Base-by-base conservation (phyloP, 352 stramenopile species). In the Blastocystis hominis region DNA sequence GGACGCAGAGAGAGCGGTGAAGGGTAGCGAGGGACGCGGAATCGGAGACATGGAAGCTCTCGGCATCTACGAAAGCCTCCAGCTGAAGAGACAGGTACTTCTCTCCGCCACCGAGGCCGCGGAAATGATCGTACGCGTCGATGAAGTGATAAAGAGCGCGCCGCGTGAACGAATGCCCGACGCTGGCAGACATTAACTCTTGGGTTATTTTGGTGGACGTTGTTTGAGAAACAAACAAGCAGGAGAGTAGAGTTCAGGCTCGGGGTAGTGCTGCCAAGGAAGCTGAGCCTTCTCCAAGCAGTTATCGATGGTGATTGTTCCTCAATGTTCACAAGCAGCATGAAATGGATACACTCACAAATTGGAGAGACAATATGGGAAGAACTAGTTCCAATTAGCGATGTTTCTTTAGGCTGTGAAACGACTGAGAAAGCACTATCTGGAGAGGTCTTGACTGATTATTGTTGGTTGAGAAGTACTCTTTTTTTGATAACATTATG, bases 101-200 rank as follows among this genome's bases (percentile, higher is more conserved):
- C 93, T 98, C 47, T 98, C 94, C 89, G 97, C 97, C 0, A 94
- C 95, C 6, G 97, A 99, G 91, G 97, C 97, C 2, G 96, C 96
- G 3, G 96, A 99, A 90, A 99, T 98, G 95, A 98, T 99, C 91
- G 91, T 99, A 86, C 92, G 97, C 89, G 96, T 99, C 86, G 97
- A 99, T 91, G 94, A 98, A 92, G 97, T 98, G 92, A 97, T 98
- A 91, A 97, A 97, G 89, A 94, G 91, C 79, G 95, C 95, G 30
- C 95, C 95, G 56, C 92, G 95, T 79, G 90, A 96, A 89, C 90
- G 92, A 63, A 89, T 88, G 17, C 84, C 76, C 13, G 76, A 86
- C 40, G 63, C 30, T 30, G 76, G 56, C 20, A 72, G 76, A 75
- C 76, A 75, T 47, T 75, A 36, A 75, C 7, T 54, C 3, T 80